Evolutionary conservation across 257 asterid species (phyloP), one percentile per base, ranked within the genome.

Genomic region (Ilex asprella): DNA sequence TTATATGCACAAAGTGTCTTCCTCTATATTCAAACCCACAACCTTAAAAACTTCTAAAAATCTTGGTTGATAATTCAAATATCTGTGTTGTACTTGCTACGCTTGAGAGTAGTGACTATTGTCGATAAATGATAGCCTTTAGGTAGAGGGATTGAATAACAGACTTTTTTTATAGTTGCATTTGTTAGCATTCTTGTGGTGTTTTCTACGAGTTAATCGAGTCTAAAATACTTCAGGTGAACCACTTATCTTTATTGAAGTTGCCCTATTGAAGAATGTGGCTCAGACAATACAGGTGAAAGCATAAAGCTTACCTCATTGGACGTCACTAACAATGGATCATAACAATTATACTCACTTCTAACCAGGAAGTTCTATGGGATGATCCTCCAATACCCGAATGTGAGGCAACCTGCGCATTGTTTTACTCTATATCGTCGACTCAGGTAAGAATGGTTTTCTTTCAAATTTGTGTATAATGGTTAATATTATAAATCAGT

Each of bases 401-500:
- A 80, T 59, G 39, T 46, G 96, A 86, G 81, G 97, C 99, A 62
- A 81, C 86, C 0, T 88, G 93, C 76, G 98, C 98, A 32, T 82
- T 92, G 47, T 92, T 92, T 85, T 88, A 92, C 79, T 92, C 97
- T 53, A 92, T 92, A 78, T 92, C 98, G 67, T 92, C 98, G 11
- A 88, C 97, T 62, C 98, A 86, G 86, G 98, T 86, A 82, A 39
- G 49, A 59, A 53, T 64, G 39, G 39, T 46, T 56, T 6, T 41
- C 29, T 65, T 51, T 12, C 8, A 58, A 30, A 39, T 58, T 52
- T 73, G 53, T 81, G 76, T 35, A 35, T 21, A 21, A 21, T 21
- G 27, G 27, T 21, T 21, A 21, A 21, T 21, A 7, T 35, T 35
- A 7, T 35, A 7, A 35, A 35, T 35, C 41, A 35, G 41, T 8